Conservation (phyloP, 352 stramenopile genomes). For the Aphanomyces cochlioides region DNA sequence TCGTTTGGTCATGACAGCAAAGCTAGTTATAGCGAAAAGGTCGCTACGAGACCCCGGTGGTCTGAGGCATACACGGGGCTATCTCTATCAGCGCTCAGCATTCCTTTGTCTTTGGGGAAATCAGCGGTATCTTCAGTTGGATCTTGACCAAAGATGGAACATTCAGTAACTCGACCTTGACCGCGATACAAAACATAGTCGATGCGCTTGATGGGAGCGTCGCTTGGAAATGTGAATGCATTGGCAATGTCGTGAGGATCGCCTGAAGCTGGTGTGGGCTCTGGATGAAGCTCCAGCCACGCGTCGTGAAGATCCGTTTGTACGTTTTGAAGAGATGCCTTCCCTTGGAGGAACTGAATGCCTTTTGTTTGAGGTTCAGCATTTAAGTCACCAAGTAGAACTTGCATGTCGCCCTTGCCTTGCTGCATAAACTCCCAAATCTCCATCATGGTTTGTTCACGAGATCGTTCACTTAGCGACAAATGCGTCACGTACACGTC, state of each 20-base stretch:
- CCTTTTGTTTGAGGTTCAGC: constrained; percentile 77
- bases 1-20: neutral
- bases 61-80: constrained; percentile 85
- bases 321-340: constrained; percentile 45
- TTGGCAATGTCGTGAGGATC: constrained; percentile 41
- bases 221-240: constrained; percentile 83
- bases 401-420: constrained; percentile 57
- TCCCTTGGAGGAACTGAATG: constrained; percentile 74
- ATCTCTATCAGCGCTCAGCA: constrained; percentile 50
- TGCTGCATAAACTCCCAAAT: constrained; percentile 77
- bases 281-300: constrained; percentile 59
- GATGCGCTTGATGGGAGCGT: constrained; percentile 83
- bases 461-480: constrained; percentile 67
- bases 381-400: constrained; percentile 83
- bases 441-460: constrained; percentile 73
- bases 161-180: constrained; percentile 57
- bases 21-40: neutral
- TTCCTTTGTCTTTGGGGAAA: constrained; percentile 60
- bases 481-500: constrained; percentile 87
- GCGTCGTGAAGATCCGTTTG: constrained; percentile 73
- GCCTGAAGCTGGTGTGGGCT: constrained; percentile 54
- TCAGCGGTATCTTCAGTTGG: constrained; percentile 60
- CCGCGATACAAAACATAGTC: constrained; percentile 78
- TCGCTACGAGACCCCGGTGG: constrained; percentile 71
- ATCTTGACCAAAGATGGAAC: constrained; percentile 68